Evolutionary conservation across 371 early-diverging fungal species (phyloP).

Genomic region (Apophysomyces sp.): DNA sequence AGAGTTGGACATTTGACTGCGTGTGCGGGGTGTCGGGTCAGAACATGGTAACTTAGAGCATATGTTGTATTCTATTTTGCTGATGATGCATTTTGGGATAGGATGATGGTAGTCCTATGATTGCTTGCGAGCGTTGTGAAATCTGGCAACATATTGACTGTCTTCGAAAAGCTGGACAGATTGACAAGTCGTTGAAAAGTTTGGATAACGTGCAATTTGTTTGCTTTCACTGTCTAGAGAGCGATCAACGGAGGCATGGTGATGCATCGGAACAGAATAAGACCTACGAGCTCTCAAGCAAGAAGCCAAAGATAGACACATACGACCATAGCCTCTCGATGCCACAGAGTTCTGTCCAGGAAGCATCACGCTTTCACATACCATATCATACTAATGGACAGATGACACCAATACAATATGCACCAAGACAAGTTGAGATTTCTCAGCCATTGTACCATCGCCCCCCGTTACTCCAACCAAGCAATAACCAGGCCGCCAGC

Average conservation of each 20-base stretch:
- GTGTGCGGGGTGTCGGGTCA: slow-evolving; percentile 57
- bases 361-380: not conserved
- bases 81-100: slow-evolving; percentile 12
- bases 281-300: not conserved
- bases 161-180: slow-evolving; percentile 47
- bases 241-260: not conserved
- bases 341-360: not conserved
- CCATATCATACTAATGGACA: not conserved
- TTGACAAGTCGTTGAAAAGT: slow-evolving; percentile 22
- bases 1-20: slow-evolving; percentile 59
- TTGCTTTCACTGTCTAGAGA: slow-evolving; percentile 38
- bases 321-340: not conserved
- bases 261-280: not conserved
- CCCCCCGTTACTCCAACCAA: not conserved
- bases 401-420: not conserved
- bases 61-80: not conserved
- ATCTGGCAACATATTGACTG: slow-evolving; percentile 76
- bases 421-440: not conserved
- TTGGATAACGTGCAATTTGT: slow-evolving; percentile 41
- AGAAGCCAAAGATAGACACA: not conserved
- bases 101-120: slow-evolving; percentile 77
- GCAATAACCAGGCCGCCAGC: not conserved
- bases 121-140: slow-evolving; percentile 68
- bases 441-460: not conserved
- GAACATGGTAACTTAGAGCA: slow-evolving; percentile 42